These are phyloP conservation scores for Stylonectria norvegica DNA, from an alignment of 2,329 filamentous ascomycete species.

Conservation along the genomic window DNA sequence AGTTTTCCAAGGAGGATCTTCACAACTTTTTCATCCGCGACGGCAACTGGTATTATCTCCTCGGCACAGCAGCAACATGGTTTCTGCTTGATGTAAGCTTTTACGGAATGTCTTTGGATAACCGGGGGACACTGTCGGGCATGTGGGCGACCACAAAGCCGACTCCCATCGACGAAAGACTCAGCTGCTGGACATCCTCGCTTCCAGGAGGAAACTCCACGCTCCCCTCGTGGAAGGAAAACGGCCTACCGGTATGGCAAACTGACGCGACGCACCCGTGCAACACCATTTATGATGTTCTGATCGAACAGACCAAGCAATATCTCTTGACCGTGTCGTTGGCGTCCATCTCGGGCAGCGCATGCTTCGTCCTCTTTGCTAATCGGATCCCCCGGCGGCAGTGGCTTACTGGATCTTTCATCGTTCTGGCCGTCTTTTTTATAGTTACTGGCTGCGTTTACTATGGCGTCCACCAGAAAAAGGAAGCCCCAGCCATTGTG, in stretches of 20 bases:
- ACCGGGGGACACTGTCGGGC: conserved; percentile 35
- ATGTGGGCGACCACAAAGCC: conserved; percentile 37
- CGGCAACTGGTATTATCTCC: conserved; percentile 35
- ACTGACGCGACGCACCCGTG: conserved; percentile 48
- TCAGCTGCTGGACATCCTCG: conserved; percentile 48
- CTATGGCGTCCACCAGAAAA: conserved; percentile 43
- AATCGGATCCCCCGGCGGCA: conserved; percentile 47
- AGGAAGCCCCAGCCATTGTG: conserved; percentile 44
- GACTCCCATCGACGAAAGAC: conserved; percentile 33
- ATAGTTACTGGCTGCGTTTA: conserved; percentile 49
- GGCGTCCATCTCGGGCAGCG: conserved; percentile 49
- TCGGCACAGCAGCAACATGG: conserved; percentile 47
- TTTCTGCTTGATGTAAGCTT: conserved; percentile 54
- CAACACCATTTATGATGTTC: conserved; percentile 50
- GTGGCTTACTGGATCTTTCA: conserved; percentile 49
- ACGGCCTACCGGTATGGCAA: conserved; percentile 46
- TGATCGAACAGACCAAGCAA: conserved; percentile 51
- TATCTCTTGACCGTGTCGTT: conserved; percentile 51
- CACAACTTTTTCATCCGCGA: conserved; percentile 48
- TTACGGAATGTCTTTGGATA: conserved; percentile 50
- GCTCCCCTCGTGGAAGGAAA: conserved; percentile 39
- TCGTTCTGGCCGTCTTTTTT: conserved; percentile 45
- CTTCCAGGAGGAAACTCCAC: conserved; percentile 42
- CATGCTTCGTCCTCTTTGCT: conserved; percentile 46
- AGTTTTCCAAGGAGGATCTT: conserved; percentile 48